Conservation (phyloP, 2,329 filamentous ascomycete genomes). For the Arthrinium phaeospermum region DNA sequence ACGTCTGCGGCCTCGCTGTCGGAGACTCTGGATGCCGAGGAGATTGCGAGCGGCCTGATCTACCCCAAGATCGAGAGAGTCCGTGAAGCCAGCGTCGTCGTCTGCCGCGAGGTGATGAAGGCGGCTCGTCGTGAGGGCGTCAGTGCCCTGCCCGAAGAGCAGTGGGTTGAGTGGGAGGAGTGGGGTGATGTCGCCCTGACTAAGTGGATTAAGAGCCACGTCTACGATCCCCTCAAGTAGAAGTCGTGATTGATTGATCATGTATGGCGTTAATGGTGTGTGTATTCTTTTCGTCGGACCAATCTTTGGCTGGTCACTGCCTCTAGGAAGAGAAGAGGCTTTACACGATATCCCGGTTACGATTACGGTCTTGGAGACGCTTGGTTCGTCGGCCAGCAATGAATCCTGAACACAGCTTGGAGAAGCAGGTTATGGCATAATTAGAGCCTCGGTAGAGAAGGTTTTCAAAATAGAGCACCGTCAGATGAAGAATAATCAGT, state of each 20-base stretch:
- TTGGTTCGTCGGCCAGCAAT: not conserved
- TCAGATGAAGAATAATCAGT: not conserved
- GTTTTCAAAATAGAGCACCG: constrained; percentile 6
- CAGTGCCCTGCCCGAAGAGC: constrained; percentile 68
- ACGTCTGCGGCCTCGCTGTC: constrained; percentile 84
- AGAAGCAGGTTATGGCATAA: constrained; percentile 13
- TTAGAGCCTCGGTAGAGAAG: constrained; percentile 6
- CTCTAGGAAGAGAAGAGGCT: constrained; percentile 7
- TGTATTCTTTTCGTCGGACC: constrained; percentile 9
- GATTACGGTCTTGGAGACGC: constrained; percentile 6
- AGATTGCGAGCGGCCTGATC: constrained; percentile 82
- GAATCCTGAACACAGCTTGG: constrained; percentile 6
- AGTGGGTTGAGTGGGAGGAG: constrained; percentile 76
- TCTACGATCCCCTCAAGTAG: constrained; percentile 59
- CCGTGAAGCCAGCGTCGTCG: constrained; percentile 83
- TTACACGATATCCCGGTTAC: constrained; percentile 16
- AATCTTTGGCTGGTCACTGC: constrained; percentile 12
- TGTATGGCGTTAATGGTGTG: constrained; percentile 4
- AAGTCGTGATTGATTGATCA: not conserved
- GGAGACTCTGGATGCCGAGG: constrained; percentile 77
- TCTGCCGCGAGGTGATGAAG: constrained; percentile 92
- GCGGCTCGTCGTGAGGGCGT: constrained; percentile 84
- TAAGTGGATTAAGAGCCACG: constrained; percentile 63
- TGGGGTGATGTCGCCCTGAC: constrained; percentile 69
- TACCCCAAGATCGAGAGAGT: constrained; percentile 93